Conservation (phyloP, 768 basidiomycete genomes). For the Kwoniella botswanensis region DNA sequence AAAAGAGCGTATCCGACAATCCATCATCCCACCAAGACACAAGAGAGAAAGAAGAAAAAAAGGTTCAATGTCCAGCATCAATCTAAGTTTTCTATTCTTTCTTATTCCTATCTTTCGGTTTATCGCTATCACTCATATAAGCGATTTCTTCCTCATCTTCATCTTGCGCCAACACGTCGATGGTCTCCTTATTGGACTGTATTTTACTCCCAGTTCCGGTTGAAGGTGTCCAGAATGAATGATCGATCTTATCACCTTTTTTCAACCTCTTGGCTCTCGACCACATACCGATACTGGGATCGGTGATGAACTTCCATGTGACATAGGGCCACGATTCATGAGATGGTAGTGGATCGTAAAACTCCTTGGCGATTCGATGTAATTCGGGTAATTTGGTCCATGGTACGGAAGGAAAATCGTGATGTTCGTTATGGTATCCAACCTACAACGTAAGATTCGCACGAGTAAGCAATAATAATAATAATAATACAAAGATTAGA, state of each 20-base stretch:
- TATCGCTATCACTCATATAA: conserved; percentile 18
- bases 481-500: too few species aligned
- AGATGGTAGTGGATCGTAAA: conserved; percentile 82
- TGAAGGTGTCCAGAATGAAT: conserved; percentile 51
- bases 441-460: conserved; percentile 63
- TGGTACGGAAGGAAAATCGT: conserved; percentile 94
- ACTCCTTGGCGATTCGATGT: conserved; percentile 82
- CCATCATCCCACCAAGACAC: not conserved
- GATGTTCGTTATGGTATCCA: conserved; percentile 99
- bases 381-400: conserved; percentile 92
- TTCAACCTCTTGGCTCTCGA: conserved; percentile 75
- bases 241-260: conserved; percentile 48
- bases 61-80: conserved; percentile 9
- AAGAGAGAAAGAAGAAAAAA: not conserved
- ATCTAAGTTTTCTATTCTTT: not conserved
- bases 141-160: conserved; percentile 21
- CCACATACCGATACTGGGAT: conserved; percentile 84
- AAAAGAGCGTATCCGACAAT: not conserved
- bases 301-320: conserved; percentile 89
- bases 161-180: not conserved
- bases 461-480: too few species aligned
- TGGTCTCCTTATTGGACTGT: not conserved
- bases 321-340: conserved; percentile 96
- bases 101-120: not conserved
- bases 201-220: not conserved